A percentile compares a stretch with the other conserved stretches of the same genome.
phyloP scores from a whole-genome alignment of 176 grass and related monocot genomes.

The Bromus sterilis region DNA sequence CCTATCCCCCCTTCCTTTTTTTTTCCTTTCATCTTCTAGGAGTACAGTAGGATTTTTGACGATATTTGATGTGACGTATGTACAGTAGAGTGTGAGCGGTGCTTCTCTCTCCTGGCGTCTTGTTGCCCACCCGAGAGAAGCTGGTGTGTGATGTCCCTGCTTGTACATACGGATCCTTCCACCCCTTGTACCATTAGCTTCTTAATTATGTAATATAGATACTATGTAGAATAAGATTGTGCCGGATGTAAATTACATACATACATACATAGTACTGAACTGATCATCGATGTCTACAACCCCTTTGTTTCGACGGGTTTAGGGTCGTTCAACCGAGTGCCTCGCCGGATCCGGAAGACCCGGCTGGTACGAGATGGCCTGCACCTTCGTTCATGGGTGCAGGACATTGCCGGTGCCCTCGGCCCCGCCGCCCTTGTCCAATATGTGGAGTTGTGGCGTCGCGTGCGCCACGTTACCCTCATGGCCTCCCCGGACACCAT shows the following conservation, averaged over 20 bases:
- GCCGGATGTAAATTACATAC: slow-evolving; percentile 18
- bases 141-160: not conserved
- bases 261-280: too few relatives aligned
- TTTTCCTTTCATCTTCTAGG: not conserved
- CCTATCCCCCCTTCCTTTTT: not conserved
- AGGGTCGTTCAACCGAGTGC: too few relatives aligned
- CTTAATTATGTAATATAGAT: slow-evolving; percentile 22
- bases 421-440: too few relatives aligned
- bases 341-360: too few relatives aligned
- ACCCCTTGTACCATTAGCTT: not conserved
- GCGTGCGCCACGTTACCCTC: too few relatives aligned
- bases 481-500: too few relatives aligned
- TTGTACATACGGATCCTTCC: slow-evolving; percentile 30
- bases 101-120: slow-evolving; percentile 15
- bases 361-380: too few relatives aligned
- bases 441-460: too few relatives aligned
- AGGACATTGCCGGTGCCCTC: too few relatives aligned
- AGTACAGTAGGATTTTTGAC: slow-evolving; percentile 25
- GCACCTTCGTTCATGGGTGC: too few relatives aligned
- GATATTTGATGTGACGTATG: slow-evolving; percentile 2
- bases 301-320: too few relatives aligned
- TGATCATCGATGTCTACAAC: too few relatives aligned
- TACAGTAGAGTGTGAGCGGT: not conserved
- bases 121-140: slow-evolving; percentile 25
- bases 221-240: slow-evolving; percentile 25